Evolutionary conservation across 345 rosid genomes (phyloP).

Genomic region (Clarkia xantiana): DNA sequence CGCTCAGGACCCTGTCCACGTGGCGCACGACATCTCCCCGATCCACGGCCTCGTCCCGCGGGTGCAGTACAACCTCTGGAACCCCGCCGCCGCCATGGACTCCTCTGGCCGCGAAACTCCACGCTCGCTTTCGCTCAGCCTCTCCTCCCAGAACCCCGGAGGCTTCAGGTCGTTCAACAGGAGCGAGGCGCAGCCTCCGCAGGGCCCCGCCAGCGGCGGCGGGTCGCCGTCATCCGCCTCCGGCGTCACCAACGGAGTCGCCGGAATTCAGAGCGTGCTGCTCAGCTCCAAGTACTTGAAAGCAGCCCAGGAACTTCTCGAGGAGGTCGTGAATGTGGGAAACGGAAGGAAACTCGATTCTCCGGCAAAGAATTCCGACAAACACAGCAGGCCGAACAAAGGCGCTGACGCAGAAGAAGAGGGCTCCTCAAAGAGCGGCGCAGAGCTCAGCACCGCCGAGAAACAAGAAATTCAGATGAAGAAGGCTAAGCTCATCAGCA

Average conservation of each 20-base stretch:
- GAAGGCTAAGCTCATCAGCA: conserved; percentile 46
- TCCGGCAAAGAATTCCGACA: conserved; percentile 10
- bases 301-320: conserved; percentile 63
- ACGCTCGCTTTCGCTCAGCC: conserved; percentile 25
- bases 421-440: conserved; percentile 6
- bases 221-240: conserved; percentile 11
- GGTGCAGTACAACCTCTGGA: conserved; percentile 22
- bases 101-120: conserved; percentile 10
- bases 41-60: conserved; percentile 16
- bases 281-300: conserved; percentile 50
- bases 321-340: conserved; percentile 46
- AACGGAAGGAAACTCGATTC: conserved; percentile 13
- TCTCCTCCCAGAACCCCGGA: conserved; percentile 15
- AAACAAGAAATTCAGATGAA: conserved; percentile 54
- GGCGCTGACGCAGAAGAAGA: conserved; percentile 1
- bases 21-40: conserved; percentile 6
- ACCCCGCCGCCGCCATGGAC: conserved; percentile 7
- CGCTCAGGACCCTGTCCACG: conserved; percentile 3
- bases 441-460: conserved; percentile 29
- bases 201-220: not conserved
- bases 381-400: conserved; percentile 9
- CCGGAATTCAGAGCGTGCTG: conserved; percentile 16
- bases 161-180: not conserved
- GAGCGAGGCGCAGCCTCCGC: not conserved
- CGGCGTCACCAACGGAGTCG: conserved; percentile 30